A percentile compares a stretch with the other conserved stretches of the same genome.
Evolutionary conservation across 192 early-diverging fungal genomes (phyloP).

Genomic region (Cetraspora pellucida): DNA sequence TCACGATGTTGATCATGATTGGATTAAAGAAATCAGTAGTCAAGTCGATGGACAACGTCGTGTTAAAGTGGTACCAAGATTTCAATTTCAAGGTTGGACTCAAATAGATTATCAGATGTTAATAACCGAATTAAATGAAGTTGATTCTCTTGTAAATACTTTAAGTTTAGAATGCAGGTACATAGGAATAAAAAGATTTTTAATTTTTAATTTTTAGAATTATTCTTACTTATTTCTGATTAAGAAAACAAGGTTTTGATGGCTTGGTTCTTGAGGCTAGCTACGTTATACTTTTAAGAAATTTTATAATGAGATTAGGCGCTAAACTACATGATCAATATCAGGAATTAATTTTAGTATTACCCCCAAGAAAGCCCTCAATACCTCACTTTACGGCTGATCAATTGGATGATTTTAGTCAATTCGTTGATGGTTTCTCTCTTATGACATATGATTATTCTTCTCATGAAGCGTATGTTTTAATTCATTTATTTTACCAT

Average conservation of each 20-base stretch:
- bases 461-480: slow-evolving; percentile 18
- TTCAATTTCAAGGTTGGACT: slow-evolving; percentile 39
- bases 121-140: slow-evolving; percentile 28
- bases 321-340: slow-evolving; percentile 23
- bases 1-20: slow-evolving; percentile 46
- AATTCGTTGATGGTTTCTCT: slow-evolving; percentile 41
- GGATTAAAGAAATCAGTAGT: slow-evolving; percentile 43
- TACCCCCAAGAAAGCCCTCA: slow-evolving; percentile 34
- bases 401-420: slow-evolving; percentile 28
- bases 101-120: slow-evolving; percentile 32
- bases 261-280: slow-evolving; percentile 41
- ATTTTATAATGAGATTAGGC: slow-evolving; percentile 27
- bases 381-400: slow-evolving; percentile 25
- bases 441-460: slow-evolving; percentile 50
- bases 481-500: not conserved
- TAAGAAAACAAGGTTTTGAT: slow-evolving; percentile 40
- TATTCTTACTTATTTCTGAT: not conserved
- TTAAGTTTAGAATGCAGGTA: slow-evolving; percentile 38
- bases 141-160: slow-evolving; percentile 23
- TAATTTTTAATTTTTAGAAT: not conserved
- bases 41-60: slow-evolving; percentile 21
- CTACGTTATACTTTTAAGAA: slow-evolving; percentile 31
- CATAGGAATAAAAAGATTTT: slow-evolving; percentile 17
- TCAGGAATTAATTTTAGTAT: slow-evolving; percentile 37
- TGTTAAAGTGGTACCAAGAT: slow-evolving; percentile 46